Base-by-base conservation (phyloP, 192 early-diverging fungal genomes). In the Backusella macrospora region DNA sequence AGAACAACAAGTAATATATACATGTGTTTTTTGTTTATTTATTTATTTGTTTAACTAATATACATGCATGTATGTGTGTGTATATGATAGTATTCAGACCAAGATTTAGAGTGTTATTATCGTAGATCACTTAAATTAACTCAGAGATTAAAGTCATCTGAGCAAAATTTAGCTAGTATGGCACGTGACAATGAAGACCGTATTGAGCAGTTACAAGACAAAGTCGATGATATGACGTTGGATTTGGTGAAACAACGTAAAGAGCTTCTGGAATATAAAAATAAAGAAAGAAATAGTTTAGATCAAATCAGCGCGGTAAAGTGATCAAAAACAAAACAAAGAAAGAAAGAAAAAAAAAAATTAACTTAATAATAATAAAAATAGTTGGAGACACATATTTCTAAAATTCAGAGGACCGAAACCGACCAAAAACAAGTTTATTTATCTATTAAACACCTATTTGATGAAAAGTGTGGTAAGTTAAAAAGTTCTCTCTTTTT, bases 181-280 rank as follows among this genome's bases (percentile, higher is more conserved):
- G 69, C 82, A 23, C 76, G 76, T 70, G 76, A 83, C 52, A 77
- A 83, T 73, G 82, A 83, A 29, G 76, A 81, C 59, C 82, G 82
- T 47, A 83, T 83, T 62, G 69, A 73, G 34, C 63, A 73, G 39
- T 52, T 83, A 39, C 78, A 80, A 40, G 69, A 81, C 18, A 79
- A 70, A 34, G 73, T 83, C n/a, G 82, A 83, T 37, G 82, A 83
- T 34, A 80, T 80, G 71, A 83, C 70, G 18, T 23, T 71, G 16
- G 71, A 81, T 37, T 46, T 83, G 21, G 62, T 47, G 10, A 74
- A 72, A 16, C 76, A 81, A 59, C 80, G 81, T 18, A 68, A 68
- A 16, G 82, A 83, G 29, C 71, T 83, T 65, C 45, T 71, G 21
- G 82, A 83, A 65, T 80, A 78, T 68, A 83, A 83, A 34, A 69